These are phyloP conservation scores for Suhomyces bokatorum DNA, from an alignment of 1,139 yeast genomes.

Conservation along the genomic window DNA sequence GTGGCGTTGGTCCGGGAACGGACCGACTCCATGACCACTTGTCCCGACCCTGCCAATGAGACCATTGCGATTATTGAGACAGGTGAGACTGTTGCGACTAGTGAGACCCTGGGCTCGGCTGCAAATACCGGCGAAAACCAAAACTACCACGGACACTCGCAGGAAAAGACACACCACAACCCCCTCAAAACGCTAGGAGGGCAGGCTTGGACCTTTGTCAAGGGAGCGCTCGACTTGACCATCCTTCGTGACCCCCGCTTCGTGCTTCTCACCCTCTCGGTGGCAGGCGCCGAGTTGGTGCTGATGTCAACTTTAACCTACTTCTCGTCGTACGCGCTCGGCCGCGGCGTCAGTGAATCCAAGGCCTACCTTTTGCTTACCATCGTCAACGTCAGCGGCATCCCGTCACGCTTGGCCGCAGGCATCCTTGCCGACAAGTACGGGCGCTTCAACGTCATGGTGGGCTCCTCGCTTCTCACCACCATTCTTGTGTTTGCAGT, in stretches of 20 bases:
- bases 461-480: constrained; percentile 22
- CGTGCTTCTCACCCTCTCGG: constrained; percentile 41
- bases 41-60: not conserved
- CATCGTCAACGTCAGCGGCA: constrained; percentile 32
- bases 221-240: constrained; percentile 38
- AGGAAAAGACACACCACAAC: too few relatives aligned
- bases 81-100: not conserved
- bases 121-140: not conserved
- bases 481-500: constrained; percentile 25
- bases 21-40: not conserved
- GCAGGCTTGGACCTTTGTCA: constrained; percentile 18
- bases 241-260: constrained; percentile 45
- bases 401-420: constrained; percentile 33
- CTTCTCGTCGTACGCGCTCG: constrained; percentile 32
- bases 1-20: constrained; percentile 47
- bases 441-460: constrained; percentile 34
- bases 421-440: constrained; percentile 32
- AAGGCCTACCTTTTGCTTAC: constrained; percentile 28
- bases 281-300: constrained; percentile 49
- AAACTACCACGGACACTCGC: too few relatives aligned
- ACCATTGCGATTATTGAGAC: too few relatives aligned
- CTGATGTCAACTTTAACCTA: constrained; percentile 47
- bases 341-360: constrained; percentile 24
- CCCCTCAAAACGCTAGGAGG: too few relatives aligned
- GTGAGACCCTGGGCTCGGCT: not conserved